Conservation (phyloP, 345 rosid genomes). For the Excoecaria cochinchinensis region DNA sequence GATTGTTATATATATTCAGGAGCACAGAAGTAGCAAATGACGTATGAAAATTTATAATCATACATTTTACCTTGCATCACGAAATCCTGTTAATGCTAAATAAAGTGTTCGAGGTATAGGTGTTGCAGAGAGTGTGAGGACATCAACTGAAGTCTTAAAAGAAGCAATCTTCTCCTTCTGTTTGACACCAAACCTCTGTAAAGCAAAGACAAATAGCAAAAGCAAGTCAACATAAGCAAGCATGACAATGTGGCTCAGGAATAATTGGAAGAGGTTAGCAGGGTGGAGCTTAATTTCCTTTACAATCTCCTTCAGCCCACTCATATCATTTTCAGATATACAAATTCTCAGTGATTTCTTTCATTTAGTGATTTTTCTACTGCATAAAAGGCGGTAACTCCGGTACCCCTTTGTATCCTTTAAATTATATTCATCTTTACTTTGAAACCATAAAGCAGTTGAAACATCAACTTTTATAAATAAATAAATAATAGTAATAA, state of each 20-base stretch:
- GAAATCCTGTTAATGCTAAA: slow-evolving; percentile 94
- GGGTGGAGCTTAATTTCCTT: neutral
- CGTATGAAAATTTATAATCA: neutral
- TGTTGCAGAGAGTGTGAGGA: slow-evolving; percentile 93
- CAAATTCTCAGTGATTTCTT: neutral
- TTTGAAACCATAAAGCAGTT: neutral
- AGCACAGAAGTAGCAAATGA: too few species aligned
- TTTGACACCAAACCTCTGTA: slow-evolving; percentile 94
- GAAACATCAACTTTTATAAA: neutral
- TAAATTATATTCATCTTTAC: neutral
- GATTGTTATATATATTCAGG: too few species aligned
- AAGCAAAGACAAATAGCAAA: slow-evolving; percentile 27
- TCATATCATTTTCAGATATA: neutral
- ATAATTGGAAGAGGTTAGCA: neutral
- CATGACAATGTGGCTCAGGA: neutral
- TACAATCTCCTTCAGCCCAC: neutral
- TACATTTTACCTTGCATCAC: slow-evolving; percentile 84
- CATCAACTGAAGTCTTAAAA: slow-evolving; percentile 90
- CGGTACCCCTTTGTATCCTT: neutral
- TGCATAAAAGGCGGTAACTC: neutral
- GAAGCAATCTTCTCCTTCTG: slow-evolving; percentile 98
- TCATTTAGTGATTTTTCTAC: too few species aligned
- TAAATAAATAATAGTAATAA: neutral
- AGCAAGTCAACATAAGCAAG: slow-evolving; percentile 14
- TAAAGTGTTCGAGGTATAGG: slow-evolving; percentile 97